A percentile compares a stretch with the other conserved stretches of the same genome.
phyloP scores from a whole-genome alignment of 345 rosid species.

The Hibiscus mutabilis region DNA sequence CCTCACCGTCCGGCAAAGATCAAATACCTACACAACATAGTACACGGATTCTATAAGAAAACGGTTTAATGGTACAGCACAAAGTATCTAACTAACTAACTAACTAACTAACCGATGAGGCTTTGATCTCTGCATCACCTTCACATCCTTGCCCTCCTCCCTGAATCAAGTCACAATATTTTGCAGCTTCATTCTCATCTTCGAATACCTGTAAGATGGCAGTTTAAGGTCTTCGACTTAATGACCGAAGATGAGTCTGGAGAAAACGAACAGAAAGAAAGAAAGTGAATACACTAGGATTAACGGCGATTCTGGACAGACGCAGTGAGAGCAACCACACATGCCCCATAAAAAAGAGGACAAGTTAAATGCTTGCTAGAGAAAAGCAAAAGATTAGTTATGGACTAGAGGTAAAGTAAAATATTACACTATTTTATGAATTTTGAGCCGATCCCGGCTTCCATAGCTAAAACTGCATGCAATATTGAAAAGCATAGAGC shows the following conservation, averaged over 20 bases:
- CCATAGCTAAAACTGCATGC: no score
- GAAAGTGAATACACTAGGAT: background rate
- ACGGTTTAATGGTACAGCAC: background rate
- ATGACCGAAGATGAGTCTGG: background rate
- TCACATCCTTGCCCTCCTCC: slow-evolving; percentile 93
- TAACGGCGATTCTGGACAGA: no score
- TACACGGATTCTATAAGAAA: background rate
- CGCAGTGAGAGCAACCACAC: no score
- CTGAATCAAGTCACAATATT: slow-evolving; percentile 78
- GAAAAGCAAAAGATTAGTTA: no score
- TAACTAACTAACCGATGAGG: slow-evolving; percentile 64
- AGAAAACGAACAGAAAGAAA: background rate
- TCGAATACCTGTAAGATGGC: slow-evolving; percentile 59
- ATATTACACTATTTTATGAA: no score
- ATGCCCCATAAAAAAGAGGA: no score
- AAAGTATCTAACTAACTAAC: background rate
- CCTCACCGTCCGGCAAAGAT: slow-evolving; percentile 81
- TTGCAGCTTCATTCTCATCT: slow-evolving; percentile 83
- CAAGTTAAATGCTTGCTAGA: no score
- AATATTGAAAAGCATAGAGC: no score
- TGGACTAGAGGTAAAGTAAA: no score
- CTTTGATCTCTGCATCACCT: slow-evolving; percentile 91
- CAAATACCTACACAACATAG: slow-evolving; percentile 55
- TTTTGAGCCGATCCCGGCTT: no score
- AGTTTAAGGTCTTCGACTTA: background rate